Evolutionary conservation across 495 filamentous ascomycete species (phyloP).

Genomic region (Aspergillus biplanus): DNA sequence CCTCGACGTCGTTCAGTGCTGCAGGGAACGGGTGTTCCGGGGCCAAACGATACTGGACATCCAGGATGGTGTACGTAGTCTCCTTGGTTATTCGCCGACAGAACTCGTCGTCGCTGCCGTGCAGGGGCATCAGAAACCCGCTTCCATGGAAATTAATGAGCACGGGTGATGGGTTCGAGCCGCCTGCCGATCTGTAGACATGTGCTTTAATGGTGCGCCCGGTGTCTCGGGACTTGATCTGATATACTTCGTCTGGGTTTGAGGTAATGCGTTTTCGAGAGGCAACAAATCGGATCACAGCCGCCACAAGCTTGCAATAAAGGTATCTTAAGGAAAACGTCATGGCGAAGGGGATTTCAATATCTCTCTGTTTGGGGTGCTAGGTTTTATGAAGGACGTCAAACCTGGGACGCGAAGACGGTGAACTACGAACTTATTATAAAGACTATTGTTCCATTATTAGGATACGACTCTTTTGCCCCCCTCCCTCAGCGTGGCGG

Average conservation of each 20-base stretch:
- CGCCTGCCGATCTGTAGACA: slow-evolving; percentile 42
- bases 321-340: slow-evolving; percentile 31
- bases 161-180: slow-evolving; percentile 36
- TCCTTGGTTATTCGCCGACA: slow-evolving; percentile 40
- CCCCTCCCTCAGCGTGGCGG: no score
- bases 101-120: slow-evolving; percentile 48
- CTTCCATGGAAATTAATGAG: slow-evolving; percentile 52
- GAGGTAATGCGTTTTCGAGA: slow-evolving; percentile 7
- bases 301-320: slow-evolving; percentile 31
- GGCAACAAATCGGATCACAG: slow-evolving; percentile 22
- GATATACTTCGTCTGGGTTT: slow-evolving; percentile 41
- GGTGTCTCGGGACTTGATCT: slow-evolving; percentile 47
- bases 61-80: slow-evolving; percentile 46
- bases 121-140: slow-evolving; percentile 45
- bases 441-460: no score
- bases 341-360: not conserved
- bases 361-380: no score
- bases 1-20: slow-evolving; percentile 70
- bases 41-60: slow-evolving; percentile 75
- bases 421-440: no score
- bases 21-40: slow-evolving; percentile 80
- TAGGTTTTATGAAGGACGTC: no score
- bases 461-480: no score
- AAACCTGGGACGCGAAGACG: no score
- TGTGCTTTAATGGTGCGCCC: slow-evolving; percentile 49